phyloP scores from a whole-genome alignment of 179 eudicot genomes.

The Pouteria campechiana region DNA sequence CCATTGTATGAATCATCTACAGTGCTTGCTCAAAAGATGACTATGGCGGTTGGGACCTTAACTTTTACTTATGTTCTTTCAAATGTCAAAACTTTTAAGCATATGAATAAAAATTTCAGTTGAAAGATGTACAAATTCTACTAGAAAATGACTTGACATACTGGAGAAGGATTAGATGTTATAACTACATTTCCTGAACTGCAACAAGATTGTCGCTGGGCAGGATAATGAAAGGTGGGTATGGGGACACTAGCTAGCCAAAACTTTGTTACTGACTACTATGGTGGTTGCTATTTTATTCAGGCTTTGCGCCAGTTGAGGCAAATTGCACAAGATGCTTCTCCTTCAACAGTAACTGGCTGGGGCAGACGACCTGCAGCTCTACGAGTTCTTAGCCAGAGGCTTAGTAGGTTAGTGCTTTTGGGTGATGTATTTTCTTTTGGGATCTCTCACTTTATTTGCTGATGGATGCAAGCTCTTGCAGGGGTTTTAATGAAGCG shows the following conservation, averaged over 20 bases:
- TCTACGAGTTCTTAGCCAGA: constrained; percentile 71
- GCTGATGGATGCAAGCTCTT: neutral
- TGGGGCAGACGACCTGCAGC: constrained; percentile 94
- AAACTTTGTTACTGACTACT: no score
- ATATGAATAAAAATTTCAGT: no score
- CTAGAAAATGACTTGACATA: no score
- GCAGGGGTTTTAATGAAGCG: constrained; percentile 95
- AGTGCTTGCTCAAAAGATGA: constrained; percentile 71
- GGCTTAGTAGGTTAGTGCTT: constrained; percentile 57
- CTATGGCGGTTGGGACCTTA: constrained; percentile 56
- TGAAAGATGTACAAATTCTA: no score
- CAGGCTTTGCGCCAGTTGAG: constrained; percentile 87
- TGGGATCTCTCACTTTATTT: neutral
- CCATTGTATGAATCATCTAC: constrained; percentile 85
- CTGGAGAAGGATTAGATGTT: no score
- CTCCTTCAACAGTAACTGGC: constrained; percentile 58
- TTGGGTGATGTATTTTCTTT: neutral
- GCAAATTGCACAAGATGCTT: constrained; percentile 73
- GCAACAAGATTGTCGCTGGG: no score
- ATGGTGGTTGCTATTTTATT: neutral
- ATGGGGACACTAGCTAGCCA: no score
- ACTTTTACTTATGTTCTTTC: neutral
- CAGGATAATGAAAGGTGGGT: no score
- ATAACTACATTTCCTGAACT: no score
- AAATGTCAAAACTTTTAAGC: no score